Percentiles rank a stretch among this genome's conserved stretches.
These are phyloP conservation scores for Coelastrella sp. DNA, from an alignment of 139 green algal species.

Conservation along the genomic window DNA sequence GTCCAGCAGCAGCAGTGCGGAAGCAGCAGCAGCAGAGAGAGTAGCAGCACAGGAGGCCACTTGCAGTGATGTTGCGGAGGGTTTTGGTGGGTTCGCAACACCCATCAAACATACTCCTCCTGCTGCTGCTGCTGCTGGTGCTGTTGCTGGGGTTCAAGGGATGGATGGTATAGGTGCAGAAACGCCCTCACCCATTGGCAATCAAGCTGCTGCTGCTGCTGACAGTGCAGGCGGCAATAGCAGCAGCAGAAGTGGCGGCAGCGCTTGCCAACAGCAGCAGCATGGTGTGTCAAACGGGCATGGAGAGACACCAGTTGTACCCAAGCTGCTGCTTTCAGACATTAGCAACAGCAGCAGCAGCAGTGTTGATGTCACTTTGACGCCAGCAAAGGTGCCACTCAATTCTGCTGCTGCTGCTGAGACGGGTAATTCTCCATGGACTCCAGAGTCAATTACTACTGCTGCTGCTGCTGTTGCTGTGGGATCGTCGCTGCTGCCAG, in stretches of 20 bases:
- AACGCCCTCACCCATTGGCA: background rate
- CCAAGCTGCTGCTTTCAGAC: background rate
- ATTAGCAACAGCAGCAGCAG: conserved; percentile 4
- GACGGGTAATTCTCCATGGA: background rate
- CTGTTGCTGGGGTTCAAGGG: background rate
- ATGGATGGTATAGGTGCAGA: background rate
- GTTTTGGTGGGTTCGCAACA: background rate
- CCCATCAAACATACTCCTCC: background rate
- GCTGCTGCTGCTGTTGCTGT: background rate
- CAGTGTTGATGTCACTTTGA: background rate
- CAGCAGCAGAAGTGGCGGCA: background rate
- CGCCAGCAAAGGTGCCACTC: background rate
- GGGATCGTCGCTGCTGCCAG: background rate
- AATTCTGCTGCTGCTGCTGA: background rate
- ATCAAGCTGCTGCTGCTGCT: background rate
- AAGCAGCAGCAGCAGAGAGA: no score
- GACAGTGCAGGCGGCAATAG: background rate
- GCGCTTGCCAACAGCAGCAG: no score
- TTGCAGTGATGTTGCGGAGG: background rate
- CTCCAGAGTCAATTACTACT: background rate
- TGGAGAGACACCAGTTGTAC: background rate
- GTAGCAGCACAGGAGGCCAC: no score
- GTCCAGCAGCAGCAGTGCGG: background rate
- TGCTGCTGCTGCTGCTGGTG: background rate
- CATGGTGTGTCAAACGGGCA: background rate